Percentiles rank a stretch among this genome's conserved stretches.
Evolutionary conservation across 208 protist genomes (phyloP).

Genomic region (Trypanosoma cruzi): DNA sequence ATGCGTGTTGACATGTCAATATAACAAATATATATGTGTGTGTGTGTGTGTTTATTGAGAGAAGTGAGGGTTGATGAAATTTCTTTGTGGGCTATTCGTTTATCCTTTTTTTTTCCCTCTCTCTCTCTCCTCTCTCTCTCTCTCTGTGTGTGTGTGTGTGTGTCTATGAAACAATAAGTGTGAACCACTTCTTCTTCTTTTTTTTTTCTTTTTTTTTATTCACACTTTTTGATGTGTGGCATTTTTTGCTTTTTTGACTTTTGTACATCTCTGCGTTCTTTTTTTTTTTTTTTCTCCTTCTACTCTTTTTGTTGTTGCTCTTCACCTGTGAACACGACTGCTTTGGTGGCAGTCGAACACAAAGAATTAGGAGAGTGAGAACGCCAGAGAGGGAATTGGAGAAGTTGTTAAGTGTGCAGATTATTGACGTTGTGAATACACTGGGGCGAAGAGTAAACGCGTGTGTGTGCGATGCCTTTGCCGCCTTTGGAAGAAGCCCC

Average conservation of each 20-base stretch:
- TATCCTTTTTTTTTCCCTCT: no score
- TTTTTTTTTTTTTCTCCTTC: conserved; percentile 23
- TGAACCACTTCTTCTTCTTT: conserved; percentile 1
- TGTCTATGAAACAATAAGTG: neutral
- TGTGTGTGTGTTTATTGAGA: no score
- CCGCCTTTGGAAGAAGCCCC: conserved; percentile 65
- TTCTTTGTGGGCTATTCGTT: no score
- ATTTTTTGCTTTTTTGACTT: neutral
- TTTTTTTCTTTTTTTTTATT: neutral
- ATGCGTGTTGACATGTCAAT: no score
- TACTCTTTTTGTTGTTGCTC: neutral
- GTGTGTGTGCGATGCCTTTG: conserved; percentile 30
- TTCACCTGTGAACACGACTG: neutral
- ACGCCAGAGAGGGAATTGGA: neutral
- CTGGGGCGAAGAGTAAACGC: neutral
- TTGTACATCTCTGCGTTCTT: conserved; percentile 1
- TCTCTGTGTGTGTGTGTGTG: neutral
- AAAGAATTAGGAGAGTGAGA: neutral
- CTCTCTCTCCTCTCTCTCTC: neutral
- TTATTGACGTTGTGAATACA: neutral
- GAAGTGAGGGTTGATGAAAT: no score
- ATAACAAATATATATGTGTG: no score
- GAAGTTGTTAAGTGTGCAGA: neutral
- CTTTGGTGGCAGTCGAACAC: neutral
- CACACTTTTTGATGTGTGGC: neutral